phyloP scores from a whole-genome alignment of 2,329 filamentous ascomycete genomes.

The Fusarium falciforme region DNA sequence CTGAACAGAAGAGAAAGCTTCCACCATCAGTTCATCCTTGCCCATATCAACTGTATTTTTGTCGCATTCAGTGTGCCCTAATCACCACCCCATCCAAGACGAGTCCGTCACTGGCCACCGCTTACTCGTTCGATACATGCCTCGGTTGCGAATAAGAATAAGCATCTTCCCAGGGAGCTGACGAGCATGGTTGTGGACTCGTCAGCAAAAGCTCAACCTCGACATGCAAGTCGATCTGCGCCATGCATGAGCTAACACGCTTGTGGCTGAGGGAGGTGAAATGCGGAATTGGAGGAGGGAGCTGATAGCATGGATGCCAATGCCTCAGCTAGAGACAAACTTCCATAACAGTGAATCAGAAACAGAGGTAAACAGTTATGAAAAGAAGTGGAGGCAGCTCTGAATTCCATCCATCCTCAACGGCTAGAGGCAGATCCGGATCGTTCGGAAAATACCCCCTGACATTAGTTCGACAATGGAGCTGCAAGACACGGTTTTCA shows the following conservation, averaged over 20 bases:
- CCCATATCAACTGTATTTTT: background rate
- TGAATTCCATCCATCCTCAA: background rate
- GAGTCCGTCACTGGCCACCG: background rate
- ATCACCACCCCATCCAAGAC: background rate
- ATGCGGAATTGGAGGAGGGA: background rate
- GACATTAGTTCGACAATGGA: conserved; percentile 7
- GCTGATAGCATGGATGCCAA: background rate
- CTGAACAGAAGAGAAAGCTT: background rate
- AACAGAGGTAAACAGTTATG: background rate
- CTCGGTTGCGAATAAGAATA: conserved; percentile 1
- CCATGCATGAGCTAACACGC: conserved; percentile 11
- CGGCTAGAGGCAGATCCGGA: conserved; percentile 25
- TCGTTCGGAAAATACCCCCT: conserved; percentile 34
- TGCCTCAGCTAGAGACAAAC: background rate
- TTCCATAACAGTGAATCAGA: background rate
- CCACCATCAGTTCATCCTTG: background rate
- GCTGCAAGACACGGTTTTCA: background rate
- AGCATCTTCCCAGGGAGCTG: background rate
- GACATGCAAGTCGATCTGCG: background rate
- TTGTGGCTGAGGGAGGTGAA: background rate
- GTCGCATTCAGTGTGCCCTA: background rate
- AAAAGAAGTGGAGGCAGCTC: background rate
- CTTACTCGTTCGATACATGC: background rate
- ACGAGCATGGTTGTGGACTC: background rate
- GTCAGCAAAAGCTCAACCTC: conserved; percentile 1